A percentile compares a stretch with the other conserved stretches of the same genome.
Evolutionary conservation across 2,329 filamentous ascomycete genomes (phyloP).

Genomic region (Didymella pomorum): DNA sequence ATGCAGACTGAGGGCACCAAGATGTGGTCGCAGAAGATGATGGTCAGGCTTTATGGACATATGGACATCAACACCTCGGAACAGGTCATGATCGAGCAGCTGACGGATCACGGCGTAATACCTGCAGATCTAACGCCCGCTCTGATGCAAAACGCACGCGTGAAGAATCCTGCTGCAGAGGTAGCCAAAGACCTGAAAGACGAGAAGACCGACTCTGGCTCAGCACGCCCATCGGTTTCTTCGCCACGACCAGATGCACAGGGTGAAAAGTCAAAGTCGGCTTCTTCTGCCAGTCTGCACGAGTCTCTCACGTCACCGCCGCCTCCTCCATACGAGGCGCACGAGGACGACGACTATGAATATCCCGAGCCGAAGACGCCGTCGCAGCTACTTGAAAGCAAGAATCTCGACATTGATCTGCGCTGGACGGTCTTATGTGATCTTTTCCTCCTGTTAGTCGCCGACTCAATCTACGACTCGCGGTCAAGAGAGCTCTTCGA

Average conservation of each 20-base stretch:
- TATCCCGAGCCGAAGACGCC: slow-evolving; percentile 82
- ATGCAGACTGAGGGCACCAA: slow-evolving; percentile 78
- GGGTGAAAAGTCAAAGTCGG: slow-evolving; percentile 35
- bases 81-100: slow-evolving; percentile 98
- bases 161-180: slow-evolving; percentile 88
- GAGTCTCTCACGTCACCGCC: slow-evolving; percentile 57
- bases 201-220: slow-evolving; percentile 27
- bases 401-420: slow-evolving; percentile 92
- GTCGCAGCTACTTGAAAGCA: slow-evolving; percentile 79
- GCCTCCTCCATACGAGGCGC: slow-evolving; percentile 65
- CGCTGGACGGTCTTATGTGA: slow-evolving; percentile 98
- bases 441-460: slow-evolving; percentile 91
- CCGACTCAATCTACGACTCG: slow-evolving; percentile 92
- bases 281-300: slow-evolving; percentile 44
- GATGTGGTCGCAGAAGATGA: slow-evolving; percentile 99
- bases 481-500: slow-evolving; percentile 87
- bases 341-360: slow-evolving; percentile 72
- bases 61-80: slow-evolving; percentile 95
- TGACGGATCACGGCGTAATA: slow-evolving; percentile 89
- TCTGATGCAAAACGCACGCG: slow-evolving; percentile 88
- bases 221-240: slow-evolving; percentile 46
- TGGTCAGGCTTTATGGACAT: slow-evolving; percentile 90
- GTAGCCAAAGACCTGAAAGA: slow-evolving; percentile 28
- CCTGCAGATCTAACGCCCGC: slow-evolving; percentile 83
- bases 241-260: slow-evolving; percentile 39